Evolutionary conservation across 2,329 filamentous ascomycete species (phyloP), one percentile per base, ranked within the genome.

Genomic region (Fusarium sp.): DNA sequence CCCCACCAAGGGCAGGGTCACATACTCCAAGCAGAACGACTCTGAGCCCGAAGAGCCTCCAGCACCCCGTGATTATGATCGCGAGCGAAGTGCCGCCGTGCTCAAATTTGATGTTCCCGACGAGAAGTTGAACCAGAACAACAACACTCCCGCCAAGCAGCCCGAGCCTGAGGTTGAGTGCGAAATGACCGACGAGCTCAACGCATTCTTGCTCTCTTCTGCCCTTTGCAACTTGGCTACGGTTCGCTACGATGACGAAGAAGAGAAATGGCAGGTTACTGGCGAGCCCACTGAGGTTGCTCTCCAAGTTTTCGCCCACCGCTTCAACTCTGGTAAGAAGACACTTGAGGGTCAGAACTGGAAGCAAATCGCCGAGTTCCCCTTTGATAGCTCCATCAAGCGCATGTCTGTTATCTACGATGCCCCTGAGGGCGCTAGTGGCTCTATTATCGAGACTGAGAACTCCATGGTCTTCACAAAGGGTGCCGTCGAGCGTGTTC

Each of bases 341-440:
- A 74, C 77, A 2, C 79, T 89, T 4, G 84, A 86, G 59, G 78
- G 74, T 4, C 76, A 81, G 7, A 86, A 86, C n/a, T 90, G 89
- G 88, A 86, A 85, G 69, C 86, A 90, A 72, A 78, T 90, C 2
- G 86, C 89, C 55, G 92, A 94, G 74, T 92, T 92, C 66, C 91
- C 91, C n/a, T 94, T 94, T 74, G 91, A 94, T 78, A 92, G 90
- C 59, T 86, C 86, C 72, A 88, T 93, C 77, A 94, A 94, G 85
- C 89, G 90, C 73, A 94, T 94, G 92, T 92, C 90, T 11, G 91
- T 93, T 59, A 85, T 93, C 47, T 93, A 92, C 79, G 83, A 87
- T 49, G 80, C 80, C 8, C 85, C 86, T 2, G 69, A 75, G 7
- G 77, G 77, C 10, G 80, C 84, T 37, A 78, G 76, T 4, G 76